Evolutionary conservation across 2,329 filamentous ascomycete species (phyloP).

Genomic region (Knoxdaviesia capensis): DNA sequence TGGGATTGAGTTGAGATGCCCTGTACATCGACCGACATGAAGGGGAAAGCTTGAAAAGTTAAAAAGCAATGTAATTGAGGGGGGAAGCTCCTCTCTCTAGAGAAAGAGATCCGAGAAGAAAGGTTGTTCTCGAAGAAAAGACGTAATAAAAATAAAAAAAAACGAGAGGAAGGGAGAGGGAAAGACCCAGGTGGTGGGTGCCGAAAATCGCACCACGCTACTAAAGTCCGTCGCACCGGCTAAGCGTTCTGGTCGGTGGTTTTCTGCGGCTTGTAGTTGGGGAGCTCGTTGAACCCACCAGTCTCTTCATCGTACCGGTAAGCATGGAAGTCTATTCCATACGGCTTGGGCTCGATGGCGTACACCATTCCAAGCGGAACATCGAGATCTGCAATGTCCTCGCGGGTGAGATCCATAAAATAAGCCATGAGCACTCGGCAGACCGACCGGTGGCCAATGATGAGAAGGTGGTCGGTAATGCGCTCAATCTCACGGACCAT

Average conservation of each 20-base stretch:
- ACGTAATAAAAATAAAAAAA: neutral
- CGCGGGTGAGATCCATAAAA: slow-evolving; percentile 78
- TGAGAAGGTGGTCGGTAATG: slow-evolving; percentile 84
- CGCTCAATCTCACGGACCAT: slow-evolving; percentile 96
- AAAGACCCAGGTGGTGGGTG: neutral
- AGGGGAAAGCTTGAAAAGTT: too few species aligned
- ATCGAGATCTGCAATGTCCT: slow-evolving; percentile 87
- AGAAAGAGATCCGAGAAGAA: too few species aligned
- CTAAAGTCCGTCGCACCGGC: neutral
- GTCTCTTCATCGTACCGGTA: slow-evolving; percentile 69
- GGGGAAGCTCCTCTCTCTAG: too few species aligned
- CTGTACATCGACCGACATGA: too few species aligned
- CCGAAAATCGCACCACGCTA: neutral
- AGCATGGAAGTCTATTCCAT: slow-evolving; percentile 91
- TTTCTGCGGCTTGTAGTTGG: slow-evolving; percentile 59
- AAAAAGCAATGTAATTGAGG: too few species aligned
- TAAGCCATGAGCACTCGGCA: slow-evolving; percentile 87
- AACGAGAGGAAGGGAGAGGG: neutral
- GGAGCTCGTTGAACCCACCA: slow-evolving; percentile 69
- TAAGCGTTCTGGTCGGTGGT: slow-evolving; percentile 21
- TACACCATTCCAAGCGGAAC: slow-evolving; percentile 88
- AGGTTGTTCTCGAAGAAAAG: too few species aligned
- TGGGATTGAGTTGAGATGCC: too few species aligned
- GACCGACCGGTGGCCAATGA: slow-evolving; percentile 83
- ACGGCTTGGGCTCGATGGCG: slow-evolving; percentile 90